Conservation (phyloP, 2,329 filamentous ascomycete species). For the Phoma sp. region DNA sequence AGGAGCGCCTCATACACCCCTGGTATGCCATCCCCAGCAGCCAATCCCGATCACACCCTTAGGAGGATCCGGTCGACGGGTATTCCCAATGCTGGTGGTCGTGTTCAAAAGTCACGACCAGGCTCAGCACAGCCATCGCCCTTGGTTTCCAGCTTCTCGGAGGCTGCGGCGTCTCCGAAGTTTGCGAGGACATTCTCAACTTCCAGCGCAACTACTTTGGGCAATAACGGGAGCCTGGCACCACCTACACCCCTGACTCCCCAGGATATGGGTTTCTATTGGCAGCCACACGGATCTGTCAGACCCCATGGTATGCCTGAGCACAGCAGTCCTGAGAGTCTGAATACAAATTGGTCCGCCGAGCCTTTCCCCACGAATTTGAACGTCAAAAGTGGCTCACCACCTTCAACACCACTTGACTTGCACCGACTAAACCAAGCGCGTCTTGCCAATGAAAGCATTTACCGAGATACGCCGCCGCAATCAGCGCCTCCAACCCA, state of each 20-base stretch:
- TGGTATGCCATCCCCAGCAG: slow-evolving; percentile 51
- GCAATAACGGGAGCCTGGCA: slow-evolving; percentile 51
- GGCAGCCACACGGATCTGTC: slow-evolving; percentile 49
- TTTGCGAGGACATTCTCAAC: slow-evolving; percentile 51
- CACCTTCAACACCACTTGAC: slow-evolving; percentile 55
- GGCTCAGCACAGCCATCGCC: slow-evolving; percentile 59
- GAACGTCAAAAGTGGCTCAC: slow-evolving; percentile 49
- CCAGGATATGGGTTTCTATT: slow-evolving; percentile 49
- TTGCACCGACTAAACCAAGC: slow-evolving; percentile 39
- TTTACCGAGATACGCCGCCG: slow-evolving; percentile 57
- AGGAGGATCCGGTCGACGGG: slow-evolving; percentile 59
- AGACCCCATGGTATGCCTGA: slow-evolving; percentile 43
- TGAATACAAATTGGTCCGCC: slow-evolving; percentile 46
- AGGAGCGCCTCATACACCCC: slow-evolving; percentile 54
- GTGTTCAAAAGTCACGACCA: slow-evolving; percentile 55
- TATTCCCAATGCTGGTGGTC: slow-evolving; percentile 53
- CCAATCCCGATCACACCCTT: slow-evolving; percentile 49
- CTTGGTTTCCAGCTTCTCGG: slow-evolving; percentile 54
- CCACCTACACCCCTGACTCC: slow-evolving; percentile 59
- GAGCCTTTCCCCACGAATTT: slow-evolving; percentile 44
- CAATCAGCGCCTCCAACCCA: slow-evolving; percentile 60
- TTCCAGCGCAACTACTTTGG: slow-evolving; percentile 45
- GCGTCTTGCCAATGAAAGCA: slow-evolving; percentile 40
- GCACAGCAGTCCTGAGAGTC: slow-evolving; percentile 50
- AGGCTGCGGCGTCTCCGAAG: slow-evolving; percentile 57